phyloP scores from a whole-genome alignment of 202 grass and related monocot species.

The Elaeis oleifera region DNA sequence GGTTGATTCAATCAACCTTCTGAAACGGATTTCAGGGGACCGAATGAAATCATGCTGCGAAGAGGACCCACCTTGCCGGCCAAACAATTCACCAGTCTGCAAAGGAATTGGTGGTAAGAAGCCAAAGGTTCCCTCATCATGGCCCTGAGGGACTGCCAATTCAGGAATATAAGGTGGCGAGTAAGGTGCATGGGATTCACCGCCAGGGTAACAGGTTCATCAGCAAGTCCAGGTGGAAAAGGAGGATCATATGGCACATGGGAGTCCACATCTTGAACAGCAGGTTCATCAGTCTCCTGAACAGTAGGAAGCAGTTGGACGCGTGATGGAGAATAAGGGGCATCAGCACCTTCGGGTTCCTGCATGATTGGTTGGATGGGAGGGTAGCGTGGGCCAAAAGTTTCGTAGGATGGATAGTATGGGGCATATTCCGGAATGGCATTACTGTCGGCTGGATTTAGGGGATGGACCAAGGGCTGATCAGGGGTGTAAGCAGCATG shows the following conservation, averaged over 20 bases:
- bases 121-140: constrained; percentile 25
- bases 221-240: neutral
- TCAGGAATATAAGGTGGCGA: constrained; percentile 20
- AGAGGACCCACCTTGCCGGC: constrained; percentile 28
- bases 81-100: constrained; percentile 33
- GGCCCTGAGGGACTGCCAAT: constrained; percentile 6
- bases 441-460: neutral
- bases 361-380: neutral
- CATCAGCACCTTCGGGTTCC: too few relatives aligned
- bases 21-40: constrained; percentile 8
- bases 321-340: constrained; percentile 20
- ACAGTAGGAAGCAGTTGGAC: constrained; percentile 9
- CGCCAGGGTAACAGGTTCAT: neutral
- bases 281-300: constrained; percentile 21
- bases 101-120: constrained; percentile 42
- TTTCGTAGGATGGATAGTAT: constrained; percentile 28
- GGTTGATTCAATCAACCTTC: constrained; percentile 9
- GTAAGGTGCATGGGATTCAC: constrained; percentile 17
- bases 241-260: constrained; percentile 12
- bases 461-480: constrained; percentile 9
- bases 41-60: constrained; percentile 27
- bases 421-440: constrained; percentile 28
- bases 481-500: constrained; percentile 16
- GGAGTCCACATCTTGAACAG: constrained; percentile 1
- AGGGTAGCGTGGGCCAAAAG: constrained; percentile 16